Evolutionary conservation across 2,329 filamentous ascomycete genomes (phyloP).

Genomic region (Neophaeococcomyces aloes): DNA sequence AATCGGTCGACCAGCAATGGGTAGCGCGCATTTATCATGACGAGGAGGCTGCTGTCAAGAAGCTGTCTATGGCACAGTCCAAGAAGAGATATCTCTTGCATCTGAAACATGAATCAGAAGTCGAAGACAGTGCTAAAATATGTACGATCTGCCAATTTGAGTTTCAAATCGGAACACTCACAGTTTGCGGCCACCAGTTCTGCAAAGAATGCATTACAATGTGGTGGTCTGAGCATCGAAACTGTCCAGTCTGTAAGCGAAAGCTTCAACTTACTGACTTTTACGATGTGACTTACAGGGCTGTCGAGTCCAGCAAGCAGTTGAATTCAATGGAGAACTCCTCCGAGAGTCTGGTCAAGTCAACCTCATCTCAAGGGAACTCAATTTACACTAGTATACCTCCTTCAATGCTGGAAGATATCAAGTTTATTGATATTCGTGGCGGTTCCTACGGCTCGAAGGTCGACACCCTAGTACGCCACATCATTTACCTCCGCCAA

Average conservation of each 20-base stretch:
- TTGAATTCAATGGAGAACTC: slow-evolving; percentile 32
- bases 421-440: slow-evolving; percentile 68
- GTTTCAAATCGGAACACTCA: slow-evolving; percentile 71
- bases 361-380: slow-evolving; percentile 26
- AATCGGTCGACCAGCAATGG: slow-evolving; percentile 43
- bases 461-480: slow-evolving; percentile 70
- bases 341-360: slow-evolving; percentile 6
- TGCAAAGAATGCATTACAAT: slow-evolving; percentile 75
- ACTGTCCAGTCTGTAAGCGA: slow-evolving; percentile 77
- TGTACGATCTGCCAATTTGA: slow-evolving; percentile 77
- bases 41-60: slow-evolving; percentile 46
- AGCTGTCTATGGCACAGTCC: slow-evolving; percentile 53
- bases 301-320: slow-evolving; percentile 59
- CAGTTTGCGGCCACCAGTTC: slow-evolving; percentile 82
- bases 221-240: slow-evolving; percentile 66
- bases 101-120: slow-evolving; percentile 50
- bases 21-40: slow-evolving; percentile 32
- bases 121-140: slow-evolving; percentile 50
- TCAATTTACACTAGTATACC: slow-evolving; percentile 71
- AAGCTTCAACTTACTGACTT: slow-evolving; percentile 56
- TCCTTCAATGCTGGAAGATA: slow-evolving; percentile 59
- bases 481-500: slow-evolving; percentile 74
- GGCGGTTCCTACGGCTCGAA: slow-evolving; percentile 70
- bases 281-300: slow-evolving; percentile 76
- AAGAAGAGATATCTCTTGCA: slow-evolving; percentile 67